Conservation (phyloP, 129 eudicot species). For the Chrysanthemum lavandulifolium region DNA sequence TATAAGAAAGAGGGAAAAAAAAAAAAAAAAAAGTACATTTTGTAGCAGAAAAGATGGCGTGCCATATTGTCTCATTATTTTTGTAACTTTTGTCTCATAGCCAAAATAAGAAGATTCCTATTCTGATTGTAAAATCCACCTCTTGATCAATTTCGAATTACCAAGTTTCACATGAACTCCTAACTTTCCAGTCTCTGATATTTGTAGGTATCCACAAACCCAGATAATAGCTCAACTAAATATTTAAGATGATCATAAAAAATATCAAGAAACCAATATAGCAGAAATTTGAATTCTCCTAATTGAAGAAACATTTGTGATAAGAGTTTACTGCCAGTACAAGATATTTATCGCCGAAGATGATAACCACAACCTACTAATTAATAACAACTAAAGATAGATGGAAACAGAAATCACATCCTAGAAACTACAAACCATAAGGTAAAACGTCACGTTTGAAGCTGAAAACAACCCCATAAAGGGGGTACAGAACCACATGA, state of each 20-base stretch:
- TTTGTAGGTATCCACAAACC: conserved; percentile 16
- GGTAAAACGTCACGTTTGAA: conserved; percentile 18
- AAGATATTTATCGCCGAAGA: conserved; percentile 23
- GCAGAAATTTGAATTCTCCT: conserved; percentile 11
- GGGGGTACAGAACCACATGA: conserved; percentile 32
- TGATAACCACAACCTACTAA: conserved; percentile 24
- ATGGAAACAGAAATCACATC: conserved; percentile 33
- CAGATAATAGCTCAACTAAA: background rate
- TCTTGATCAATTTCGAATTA: background rate
- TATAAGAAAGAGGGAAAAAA: no score
- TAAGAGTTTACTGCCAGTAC: conserved; percentile 29
- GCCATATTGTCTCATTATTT: conserved; percentile 16
- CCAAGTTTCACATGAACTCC: conserved; percentile 4
- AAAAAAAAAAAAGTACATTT: conserved; percentile 5
- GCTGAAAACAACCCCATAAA: conserved; percentile 24
- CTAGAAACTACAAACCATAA: conserved; percentile 33
- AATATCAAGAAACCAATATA: conserved; percentile 13
- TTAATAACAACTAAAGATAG: conserved; percentile 34
- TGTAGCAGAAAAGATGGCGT: conserved; percentile 16
- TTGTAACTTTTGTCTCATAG: conserved; percentile 18
- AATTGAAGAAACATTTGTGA: conserved; percentile 27
- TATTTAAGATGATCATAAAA: no score
- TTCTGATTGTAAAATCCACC: background rate
- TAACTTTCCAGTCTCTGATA: background rate
- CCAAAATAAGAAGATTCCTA: conserved; percentile 18